phyloP scores from a whole-genome alignment of 495 filamentous ascomycete species.

The Annulohypoxylon moriforme region DNA sequence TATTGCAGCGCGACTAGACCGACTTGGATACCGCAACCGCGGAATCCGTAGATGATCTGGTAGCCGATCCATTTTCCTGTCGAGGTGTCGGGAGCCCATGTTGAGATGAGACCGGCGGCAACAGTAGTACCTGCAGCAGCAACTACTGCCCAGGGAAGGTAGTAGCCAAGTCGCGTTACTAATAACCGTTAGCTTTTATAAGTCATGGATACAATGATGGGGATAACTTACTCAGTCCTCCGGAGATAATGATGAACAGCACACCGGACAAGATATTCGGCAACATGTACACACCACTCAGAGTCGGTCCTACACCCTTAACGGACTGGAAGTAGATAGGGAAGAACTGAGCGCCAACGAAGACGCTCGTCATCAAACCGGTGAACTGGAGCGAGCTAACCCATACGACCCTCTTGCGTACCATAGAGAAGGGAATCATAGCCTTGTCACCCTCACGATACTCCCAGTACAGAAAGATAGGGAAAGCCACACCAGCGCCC shows the following conservation, averaged over 20 bases:
- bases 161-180: slow-evolving; percentile 60
- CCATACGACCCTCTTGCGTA: slow-evolving; percentile 48
- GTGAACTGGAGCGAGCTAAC: slow-evolving; percentile 44
- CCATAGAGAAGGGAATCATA: slow-evolving; percentile 51
- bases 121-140: slow-evolving; percentile 68
- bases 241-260: slow-evolving; percentile 59
- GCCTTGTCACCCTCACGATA: slow-evolving; percentile 60
- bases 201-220: slow-evolving; percentile 11
- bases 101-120: slow-evolving; percentile 64
- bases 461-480: slow-evolving; percentile 62
- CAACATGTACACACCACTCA: slow-evolving; percentile 65
- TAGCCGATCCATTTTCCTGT: slow-evolving; percentile 69
- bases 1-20: slow-evolving; percentile 68
- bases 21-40: slow-evolving; percentile 63
- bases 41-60: slow-evolving; percentile 66
- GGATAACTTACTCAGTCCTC: slow-evolving; percentile 55
- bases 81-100: slow-evolving; percentile 57
- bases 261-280: slow-evolving; percentile 65
- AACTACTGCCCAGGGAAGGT: slow-evolving; percentile 60
- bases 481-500: slow-evolving; percentile 57
- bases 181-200: slow-evolving; percentile 45
- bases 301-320: slow-evolving; percentile 59
- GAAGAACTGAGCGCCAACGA: slow-evolving; percentile 57
- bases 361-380: slow-evolving; percentile 41
- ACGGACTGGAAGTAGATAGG: slow-evolving; percentile 78